A percentile compares a stretch with the other conserved stretches of the same genome.
phyloP scores from a whole-genome alignment of 495 filamentous ascomycete genomes.

The Staphylotrichum longicolle region DNA sequence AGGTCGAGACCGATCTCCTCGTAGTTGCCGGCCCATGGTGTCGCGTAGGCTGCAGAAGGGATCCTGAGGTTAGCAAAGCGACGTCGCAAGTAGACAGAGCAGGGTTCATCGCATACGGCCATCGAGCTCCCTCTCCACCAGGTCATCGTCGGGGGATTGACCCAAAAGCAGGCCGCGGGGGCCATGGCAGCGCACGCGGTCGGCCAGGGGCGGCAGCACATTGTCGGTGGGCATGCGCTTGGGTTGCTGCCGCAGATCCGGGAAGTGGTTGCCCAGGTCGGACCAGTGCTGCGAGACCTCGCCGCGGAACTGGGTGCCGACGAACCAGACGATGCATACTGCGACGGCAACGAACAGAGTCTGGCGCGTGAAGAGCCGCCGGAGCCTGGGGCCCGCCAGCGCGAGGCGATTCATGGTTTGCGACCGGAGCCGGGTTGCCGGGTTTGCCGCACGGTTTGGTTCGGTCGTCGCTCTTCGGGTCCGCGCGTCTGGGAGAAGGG shows the following conservation, averaged over 20 bases:
- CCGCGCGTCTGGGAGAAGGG: not conserved
- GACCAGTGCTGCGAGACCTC: conserved; percentile 16
- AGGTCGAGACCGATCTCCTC: conserved; percentile 31
- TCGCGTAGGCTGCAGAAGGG: conserved; percentile 27
- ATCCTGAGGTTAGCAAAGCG: conserved; percentile 19
- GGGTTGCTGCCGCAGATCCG: conserved; percentile 17
- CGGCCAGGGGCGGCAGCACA: conserved; percentile 24
- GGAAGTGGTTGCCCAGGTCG: conserved; percentile 5
- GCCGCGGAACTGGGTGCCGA: conserved; percentile 22
- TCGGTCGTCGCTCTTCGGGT: too few relatives aligned
- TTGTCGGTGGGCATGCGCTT: conserved; percentile 31
- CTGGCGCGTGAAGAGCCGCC: conserved; percentile 30
- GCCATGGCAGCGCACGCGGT: conserved; percentile 31
- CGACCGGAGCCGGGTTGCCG: conserved; percentile 2
- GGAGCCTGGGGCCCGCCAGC: conserved; percentile 18
- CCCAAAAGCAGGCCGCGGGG: conserved; percentile 33
- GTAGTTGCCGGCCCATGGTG: conserved; percentile 34
- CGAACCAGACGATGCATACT: conserved; percentile 24
- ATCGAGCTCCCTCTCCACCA: conserved; percentile 27
- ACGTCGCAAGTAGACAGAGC: not conserved
- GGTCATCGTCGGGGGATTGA: conserved; percentile 32
- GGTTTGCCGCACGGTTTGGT: too few relatives aligned
- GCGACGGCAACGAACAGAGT: conserved; percentile 21
- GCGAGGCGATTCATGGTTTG: conserved; percentile 20
- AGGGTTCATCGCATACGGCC: conserved; percentile 21